Conservation (phyloP, 805 yeast genomes). For the Debaryomyces maramus region DNA sequence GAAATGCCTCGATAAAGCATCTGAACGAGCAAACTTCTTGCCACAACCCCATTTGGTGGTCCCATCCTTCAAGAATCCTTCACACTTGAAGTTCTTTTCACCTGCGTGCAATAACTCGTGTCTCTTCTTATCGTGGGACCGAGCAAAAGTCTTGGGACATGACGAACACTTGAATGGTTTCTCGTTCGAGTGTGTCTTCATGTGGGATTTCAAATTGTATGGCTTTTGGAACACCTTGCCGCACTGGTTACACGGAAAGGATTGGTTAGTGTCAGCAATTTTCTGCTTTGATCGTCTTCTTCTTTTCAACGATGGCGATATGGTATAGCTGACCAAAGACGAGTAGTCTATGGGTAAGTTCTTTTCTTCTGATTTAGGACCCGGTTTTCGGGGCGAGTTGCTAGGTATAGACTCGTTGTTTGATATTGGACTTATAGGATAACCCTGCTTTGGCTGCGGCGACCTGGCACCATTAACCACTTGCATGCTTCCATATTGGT, state of each 20-base stretch:
- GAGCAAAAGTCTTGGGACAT: slow-evolving; percentile 70
- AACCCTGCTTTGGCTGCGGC: background rate
- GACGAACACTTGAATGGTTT: slow-evolving; percentile 66
- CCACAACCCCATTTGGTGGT: slow-evolving; percentile 73
- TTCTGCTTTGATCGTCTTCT: slow-evolving; percentile 22
- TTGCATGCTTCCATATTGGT: background rate
- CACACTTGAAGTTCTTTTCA: slow-evolving; percentile 66
- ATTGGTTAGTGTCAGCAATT: slow-evolving; percentile 7
- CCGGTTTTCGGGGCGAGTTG: background rate
- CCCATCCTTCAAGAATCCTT: slow-evolving; percentile 59
- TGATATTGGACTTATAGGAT: background rate
- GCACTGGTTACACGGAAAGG: slow-evolving; percentile 43
- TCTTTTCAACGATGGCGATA: slow-evolving; percentile 30
- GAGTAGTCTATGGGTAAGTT: slow-evolving; percentile 29
- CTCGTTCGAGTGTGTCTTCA: slow-evolving; percentile 59
- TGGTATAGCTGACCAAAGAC: slow-evolving; percentile 35
- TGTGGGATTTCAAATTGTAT: slow-evolving; percentile 50
- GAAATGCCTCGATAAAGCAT: slow-evolving; percentile 75
- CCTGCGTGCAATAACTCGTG: slow-evolving; percentile 79
- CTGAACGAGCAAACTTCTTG: slow-evolving; percentile 70
- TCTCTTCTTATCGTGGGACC: slow-evolving; percentile 74
- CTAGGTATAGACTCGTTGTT: background rate
- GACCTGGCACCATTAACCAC: background rate
- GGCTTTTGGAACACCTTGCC: slow-evolving; percentile 49
- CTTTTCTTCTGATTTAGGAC: background rate